Evolutionary conservation across 371 early-diverging fungal species (phyloP), one percentile per base, ranked within the genome.

Genomic region (Saksenaea vasiformis): DNA sequence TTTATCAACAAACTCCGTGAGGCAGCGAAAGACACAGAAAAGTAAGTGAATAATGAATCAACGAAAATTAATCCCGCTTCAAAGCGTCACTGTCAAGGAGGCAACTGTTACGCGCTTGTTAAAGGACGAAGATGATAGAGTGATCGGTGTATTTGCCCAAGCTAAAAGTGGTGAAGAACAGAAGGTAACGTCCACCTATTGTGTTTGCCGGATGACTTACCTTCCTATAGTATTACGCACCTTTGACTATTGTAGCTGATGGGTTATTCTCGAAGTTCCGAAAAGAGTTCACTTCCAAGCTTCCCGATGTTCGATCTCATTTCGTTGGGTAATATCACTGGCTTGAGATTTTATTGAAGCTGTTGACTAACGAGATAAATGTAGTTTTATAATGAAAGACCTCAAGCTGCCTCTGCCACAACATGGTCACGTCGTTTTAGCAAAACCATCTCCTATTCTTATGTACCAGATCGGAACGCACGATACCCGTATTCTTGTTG

Each of bases 221-320:
- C 2, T 4, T 31, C 31, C 7, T 47, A 28, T 38, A 71, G 66
- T 61, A 61, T 51, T 78, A 71, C 73, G 93, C 93, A 4, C 88
- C 91, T 92, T 61, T 96, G 28, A 70, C 70, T 9, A 26, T 70
- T 28, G 70, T 70, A 24, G 66, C 66, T 5, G 70, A 98, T 73
- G 98, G 98, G 17, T 90, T 94, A 62, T 93, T 94, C 62, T 95
- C 96, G 60, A 96, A 93, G 76, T 98, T 97, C 80, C 86, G 98
- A 55, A 92, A 91, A 64, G 84, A 90, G 27, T 83, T 85, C 51
- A 84, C 85, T 17, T 56, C 72, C 0, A 83, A 72, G 60, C 65
- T 80, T 11, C 86, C 91, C 34, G 58, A 74, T 3, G 83, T 82
- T 14, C 83, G 79, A 47, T 91, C 91, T 0, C 84, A 94, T 65